A percentile compares a stretch with the other conserved stretches of the same genome.
These are phyloP conservation scores for Staphylotrichum longicolle DNA, from an alignment of 495 filamentous ascomycete species.

Conservation along the genomic window DNA sequence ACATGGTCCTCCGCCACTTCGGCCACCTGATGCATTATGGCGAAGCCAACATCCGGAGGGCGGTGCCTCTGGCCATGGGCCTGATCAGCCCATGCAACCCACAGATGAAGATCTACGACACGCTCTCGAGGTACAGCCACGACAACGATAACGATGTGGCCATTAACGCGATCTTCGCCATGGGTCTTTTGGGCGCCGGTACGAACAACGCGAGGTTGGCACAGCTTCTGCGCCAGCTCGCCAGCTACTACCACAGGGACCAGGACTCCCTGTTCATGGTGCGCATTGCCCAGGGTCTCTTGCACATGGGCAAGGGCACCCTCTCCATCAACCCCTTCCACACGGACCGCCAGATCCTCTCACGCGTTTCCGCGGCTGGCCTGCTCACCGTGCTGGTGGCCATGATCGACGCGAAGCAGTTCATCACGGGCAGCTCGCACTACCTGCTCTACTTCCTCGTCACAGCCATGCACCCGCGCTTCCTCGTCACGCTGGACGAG, in stretches of 20 bases:
- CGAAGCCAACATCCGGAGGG: slow-evolving; percentile 92
- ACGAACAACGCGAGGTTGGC: slow-evolving; percentile 98
- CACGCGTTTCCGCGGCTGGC: slow-evolving; percentile 84
- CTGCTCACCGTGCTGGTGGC: slow-evolving; percentile 86
- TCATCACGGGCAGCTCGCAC: slow-evolving; percentile 84
- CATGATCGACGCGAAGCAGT: slow-evolving; percentile 92
- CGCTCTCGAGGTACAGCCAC: slow-evolving; percentile 95
- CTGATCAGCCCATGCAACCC: slow-evolving; percentile 95
- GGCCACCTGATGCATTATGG: slow-evolving; percentile 99
- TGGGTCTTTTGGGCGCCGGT: slow-evolving; percentile 94
- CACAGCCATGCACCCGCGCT: slow-evolving; percentile 94
- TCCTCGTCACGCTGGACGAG: slow-evolving; percentile 94
- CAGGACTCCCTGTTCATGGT: slow-evolving; percentile 98
- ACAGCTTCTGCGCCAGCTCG: slow-evolving; percentile 89
- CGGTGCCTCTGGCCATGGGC: slow-evolving; percentile 96
- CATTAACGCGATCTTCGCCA: slow-evolving; percentile 97
- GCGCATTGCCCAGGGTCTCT: slow-evolving; percentile 91
- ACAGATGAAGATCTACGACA: slow-evolving; percentile 99
- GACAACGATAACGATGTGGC: slow-evolving; percentile 99
- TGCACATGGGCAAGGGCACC: slow-evolving; percentile 99
- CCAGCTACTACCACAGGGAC: slow-evolving; percentile 96
- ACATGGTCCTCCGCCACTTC: slow-evolving; percentile 97
- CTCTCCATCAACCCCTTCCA: slow-evolving; percentile 96
- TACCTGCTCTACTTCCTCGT: slow-evolving; percentile 97
- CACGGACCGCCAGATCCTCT: slow-evolving; percentile 93